These are phyloP conservation scores for Bacidia gigantensis DNA, from an alignment of 495 filamentous ascomycete species.

Conservation along the genomic window DNA sequence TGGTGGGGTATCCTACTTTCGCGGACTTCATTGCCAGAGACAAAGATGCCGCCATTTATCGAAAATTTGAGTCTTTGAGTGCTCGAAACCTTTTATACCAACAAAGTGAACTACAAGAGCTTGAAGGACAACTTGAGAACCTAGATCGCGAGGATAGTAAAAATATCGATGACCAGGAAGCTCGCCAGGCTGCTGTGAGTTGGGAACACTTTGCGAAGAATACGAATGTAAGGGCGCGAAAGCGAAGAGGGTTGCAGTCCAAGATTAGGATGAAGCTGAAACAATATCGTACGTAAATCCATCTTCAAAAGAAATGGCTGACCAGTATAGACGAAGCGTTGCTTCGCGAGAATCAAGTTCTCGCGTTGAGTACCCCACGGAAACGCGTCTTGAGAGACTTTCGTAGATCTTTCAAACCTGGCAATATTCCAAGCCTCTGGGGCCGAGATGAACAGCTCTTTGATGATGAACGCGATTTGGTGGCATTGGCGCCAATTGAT, in stretches of 20 bases:
- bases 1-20: conserved; percentile 16
- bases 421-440: not conserved
- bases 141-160: conserved; percentile 5
- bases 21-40: conserved; percentile 17
- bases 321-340: conserved; percentile 14
- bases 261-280: conserved; percentile 10
- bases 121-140: conserved; percentile 6
- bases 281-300: conserved; percentile 8
- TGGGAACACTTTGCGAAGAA: conserved; percentile 5
- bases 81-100: conserved; percentile 18
- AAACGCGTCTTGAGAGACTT: conserved; percentile 4
- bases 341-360: conserved; percentile 14
- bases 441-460: conserved; percentile 11
- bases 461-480: conserved; percentile 8
- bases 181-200: not conserved
- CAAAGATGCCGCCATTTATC: conserved; percentile 17
- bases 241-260: conserved; percentile 7
- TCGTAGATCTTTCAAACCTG: conserved; percentile 3
- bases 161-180: not conserved
- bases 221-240: not conserved
- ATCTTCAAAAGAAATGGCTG: not conserved
- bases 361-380: conserved; percentile 8
- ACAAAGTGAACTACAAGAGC: conserved; percentile 18
- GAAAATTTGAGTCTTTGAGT: conserved; percentile 12
- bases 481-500: conserved; percentile 13